phyloP scores from a whole-genome alignment of 768 basidiomycete species.

The Podaxis sp. region DNA sequence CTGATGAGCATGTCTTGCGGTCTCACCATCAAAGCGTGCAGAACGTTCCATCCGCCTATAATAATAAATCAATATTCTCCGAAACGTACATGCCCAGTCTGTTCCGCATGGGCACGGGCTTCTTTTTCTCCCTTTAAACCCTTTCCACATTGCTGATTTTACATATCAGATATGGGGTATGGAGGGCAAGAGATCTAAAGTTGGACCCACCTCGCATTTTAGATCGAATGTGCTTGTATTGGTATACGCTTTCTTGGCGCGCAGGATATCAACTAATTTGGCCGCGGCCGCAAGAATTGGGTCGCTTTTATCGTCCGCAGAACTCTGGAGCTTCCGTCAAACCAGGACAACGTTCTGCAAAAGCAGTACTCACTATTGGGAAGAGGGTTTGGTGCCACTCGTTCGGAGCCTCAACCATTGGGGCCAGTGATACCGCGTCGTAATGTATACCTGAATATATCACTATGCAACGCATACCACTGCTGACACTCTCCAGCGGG shows the following conservation, averaged over 20 bases:
- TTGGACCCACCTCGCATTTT: conserved; percentile 69
- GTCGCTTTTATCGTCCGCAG: conserved; percentile 42
- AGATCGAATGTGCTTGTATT: conserved; percentile 92
- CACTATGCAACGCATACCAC: conserved; percentile 60
- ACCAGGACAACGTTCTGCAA: background rate
- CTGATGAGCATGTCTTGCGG: too few relatives aligned
- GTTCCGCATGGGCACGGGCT: conserved; percentile 82
- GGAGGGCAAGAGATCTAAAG: conserved; percentile 1
- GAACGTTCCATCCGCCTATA: background rate
- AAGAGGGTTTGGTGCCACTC: conserved; percentile 93
- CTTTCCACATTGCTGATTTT: conserved; percentile 68
- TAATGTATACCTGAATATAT: conserved; percentile 98
- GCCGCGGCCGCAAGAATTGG: conserved; percentile 62
- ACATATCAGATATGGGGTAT: conserved; percentile 4
- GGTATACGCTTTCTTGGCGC: conserved; percentile 81
- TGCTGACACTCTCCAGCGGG: conserved; percentile 42
- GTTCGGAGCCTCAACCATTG: conserved; percentile 66
- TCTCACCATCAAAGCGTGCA: too few relatives aligned
- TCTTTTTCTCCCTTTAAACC: conserved; percentile 94
- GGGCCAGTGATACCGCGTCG: conserved; percentile 85
- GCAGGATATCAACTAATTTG: conserved; percentile 70
- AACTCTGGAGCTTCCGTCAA: conserved; percentile 24
- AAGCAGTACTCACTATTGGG: conserved; percentile 45
- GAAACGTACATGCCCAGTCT: conserved; percentile 84
- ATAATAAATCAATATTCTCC: conserved; percentile 63